These are phyloP conservation scores for Diaporthe ilicicola DNA, from an alignment of 2,329 filamentous ascomycete genomes.

Conservation along the genomic window DNA sequence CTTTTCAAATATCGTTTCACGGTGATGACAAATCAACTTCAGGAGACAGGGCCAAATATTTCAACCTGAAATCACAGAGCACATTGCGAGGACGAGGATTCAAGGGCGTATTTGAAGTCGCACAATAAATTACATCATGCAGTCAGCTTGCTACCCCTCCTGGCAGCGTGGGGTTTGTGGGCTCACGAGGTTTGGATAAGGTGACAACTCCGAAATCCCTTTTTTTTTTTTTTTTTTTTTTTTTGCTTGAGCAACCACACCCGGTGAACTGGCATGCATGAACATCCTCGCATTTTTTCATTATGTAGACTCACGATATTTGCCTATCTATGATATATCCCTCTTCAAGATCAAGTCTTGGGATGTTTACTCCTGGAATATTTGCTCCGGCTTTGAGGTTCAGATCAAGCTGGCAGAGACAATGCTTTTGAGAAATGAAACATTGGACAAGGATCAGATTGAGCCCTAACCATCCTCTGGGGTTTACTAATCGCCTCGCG, in stretches of 20 bases:
- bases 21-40: background rate
- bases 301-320: too few species aligned
- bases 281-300: background rate
- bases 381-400: too few species aligned
- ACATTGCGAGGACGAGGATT: background rate
- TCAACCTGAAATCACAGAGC: background rate
- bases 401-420: too few species aligned
- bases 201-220: background rate
- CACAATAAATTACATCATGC: background rate
- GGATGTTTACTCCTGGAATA: too few species aligned
- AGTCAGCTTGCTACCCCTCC: slow-evolving; percentile 2
- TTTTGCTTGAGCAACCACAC: too few species aligned
- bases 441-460: too few species aligned
- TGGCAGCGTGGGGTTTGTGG: background rate
- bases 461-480: too few species aligned
- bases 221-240: background rate
- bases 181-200: background rate
- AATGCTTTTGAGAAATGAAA: too few species aligned
- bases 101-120: background rate
- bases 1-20: background rate
- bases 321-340: too few species aligned
- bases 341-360: too few species aligned
- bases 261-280: background rate
- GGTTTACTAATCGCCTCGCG: too few species aligned
- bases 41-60: background rate